phyloP scores from a whole-genome alignment of 495 filamentous ascomycete species.

The Rhypophila decipiens region DNA sequence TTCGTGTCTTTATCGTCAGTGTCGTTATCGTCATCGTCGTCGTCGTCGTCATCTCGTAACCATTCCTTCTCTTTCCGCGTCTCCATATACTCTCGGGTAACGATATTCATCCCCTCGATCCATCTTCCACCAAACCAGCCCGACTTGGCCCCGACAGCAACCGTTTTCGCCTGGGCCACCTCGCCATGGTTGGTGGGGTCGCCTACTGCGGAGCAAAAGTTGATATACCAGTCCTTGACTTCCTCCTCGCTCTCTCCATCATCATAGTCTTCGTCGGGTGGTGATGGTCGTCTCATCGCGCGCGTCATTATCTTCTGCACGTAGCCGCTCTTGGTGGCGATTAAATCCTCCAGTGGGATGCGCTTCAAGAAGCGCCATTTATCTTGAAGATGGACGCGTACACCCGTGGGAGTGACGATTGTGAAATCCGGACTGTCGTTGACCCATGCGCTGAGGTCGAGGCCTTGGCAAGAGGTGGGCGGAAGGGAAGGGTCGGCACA shows the following conservation, averaged over 20 bases:
- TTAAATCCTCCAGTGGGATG: conserved; percentile 19
- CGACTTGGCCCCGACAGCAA: conserved; percentile 25
- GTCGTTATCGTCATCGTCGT: too few species aligned
- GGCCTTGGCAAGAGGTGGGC: conserved; percentile 64
- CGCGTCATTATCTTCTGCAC: conserved; percentile 17
- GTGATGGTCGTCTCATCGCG: conserved; percentile 6
- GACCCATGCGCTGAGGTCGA: conserved; percentile 71
- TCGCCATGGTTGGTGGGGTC: conserved; percentile 26
- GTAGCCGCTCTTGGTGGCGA: conserved; percentile 17
- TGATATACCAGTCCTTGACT: conserved; percentile 21
- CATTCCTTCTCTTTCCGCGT: neutral
- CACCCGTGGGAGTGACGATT: conserved; percentile 15
- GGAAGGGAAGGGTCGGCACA: conserved; percentile 52
- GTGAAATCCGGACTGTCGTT: conserved; percentile 66
- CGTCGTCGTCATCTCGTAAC: too few species aligned
- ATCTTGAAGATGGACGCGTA: conserved; percentile 21
- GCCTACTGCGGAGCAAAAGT: conserved; percentile 26
- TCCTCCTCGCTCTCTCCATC: neutral
- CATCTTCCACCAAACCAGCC: conserved; percentile 15
- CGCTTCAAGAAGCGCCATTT: conserved; percentile 25
- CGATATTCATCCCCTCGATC: conserved; percentile 22
- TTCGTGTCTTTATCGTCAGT: too few species aligned
- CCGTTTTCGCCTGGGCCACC: conserved; percentile 25
- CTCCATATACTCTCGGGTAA: conserved; percentile 12
- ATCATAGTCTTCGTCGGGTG: neutral